Conservation (phyloP, 2,329 filamentous ascomycete genomes). For the Colletotrichum trifolii region DNA sequence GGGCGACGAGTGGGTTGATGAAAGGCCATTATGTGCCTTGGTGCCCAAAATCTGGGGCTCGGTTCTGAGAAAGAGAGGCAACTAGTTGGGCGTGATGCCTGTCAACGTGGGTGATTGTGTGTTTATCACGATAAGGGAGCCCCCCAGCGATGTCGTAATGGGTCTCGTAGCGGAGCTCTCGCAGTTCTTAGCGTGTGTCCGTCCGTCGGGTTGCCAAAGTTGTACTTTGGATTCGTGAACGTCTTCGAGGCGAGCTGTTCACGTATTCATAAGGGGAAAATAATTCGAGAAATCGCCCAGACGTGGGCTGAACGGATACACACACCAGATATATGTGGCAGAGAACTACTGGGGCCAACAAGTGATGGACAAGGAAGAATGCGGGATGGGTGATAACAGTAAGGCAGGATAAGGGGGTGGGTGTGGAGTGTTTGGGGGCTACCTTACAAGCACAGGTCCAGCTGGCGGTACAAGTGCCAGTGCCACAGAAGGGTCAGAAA, state of each 20-base stretch:
- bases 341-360: conserved; percentile 33
- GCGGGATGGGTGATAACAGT: conserved; percentile 35
- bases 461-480: too few relatives aligned
- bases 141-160: conserved; percentile 30
- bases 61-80: conserved; percentile 18
- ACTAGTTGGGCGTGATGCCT: conserved; percentile 13
- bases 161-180: conserved; percentile 22
- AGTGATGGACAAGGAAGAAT: conserved; percentile 30
- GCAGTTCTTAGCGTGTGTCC: conserved; percentile 15
- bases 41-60: conserved; percentile 8
- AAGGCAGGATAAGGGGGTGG: conserved; percentile 25
- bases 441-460: not conserved
- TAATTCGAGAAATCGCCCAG: conserved; percentile 1
- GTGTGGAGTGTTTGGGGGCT: conserved; percentile 18
- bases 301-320: conserved; percentile 17
- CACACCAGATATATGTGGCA: conserved; percentile 35
- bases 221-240: conserved; percentile 13
- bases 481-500: not conserved
- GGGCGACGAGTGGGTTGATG: conserved; percentile 68
- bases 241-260: conserved; percentile 1
- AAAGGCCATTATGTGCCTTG: conserved; percentile 61
- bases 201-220: conserved; percentile 13
- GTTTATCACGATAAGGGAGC: conserved; percentile 24
- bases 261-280: conserved; percentile 8
- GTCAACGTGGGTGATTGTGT: conserved; percentile 15